Percentiles rank a stretch among this genome's conserved stretches.
phyloP scores from a whole-genome alignment of 495 filamentous ascomycete genomes.

The Penicillium goetzii region DNA sequence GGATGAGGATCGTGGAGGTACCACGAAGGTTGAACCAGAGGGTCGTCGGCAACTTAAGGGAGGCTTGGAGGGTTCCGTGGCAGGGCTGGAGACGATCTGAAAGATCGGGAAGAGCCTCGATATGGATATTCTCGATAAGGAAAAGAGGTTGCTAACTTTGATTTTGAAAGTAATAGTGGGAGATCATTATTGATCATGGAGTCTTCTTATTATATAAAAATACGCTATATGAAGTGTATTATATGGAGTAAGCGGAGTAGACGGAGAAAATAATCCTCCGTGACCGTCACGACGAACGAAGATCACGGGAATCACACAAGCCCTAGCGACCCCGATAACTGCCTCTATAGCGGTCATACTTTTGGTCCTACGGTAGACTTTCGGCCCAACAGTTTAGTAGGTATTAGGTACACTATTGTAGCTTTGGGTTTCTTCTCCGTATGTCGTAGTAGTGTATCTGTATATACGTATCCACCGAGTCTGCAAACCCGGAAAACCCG shows the following conservation, averaged over 20 bases:
- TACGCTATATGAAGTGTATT: slow-evolving; percentile 4
- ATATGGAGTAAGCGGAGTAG: slow-evolving; percentile 1
- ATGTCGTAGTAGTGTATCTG: no score
- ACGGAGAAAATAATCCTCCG: slow-evolving; percentile 1
- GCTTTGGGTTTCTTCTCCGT: no score
- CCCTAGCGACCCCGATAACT: background rate
- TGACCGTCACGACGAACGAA: background rate
- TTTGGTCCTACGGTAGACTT: background rate
- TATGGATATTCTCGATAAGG: no score
- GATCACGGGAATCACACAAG: background rate
- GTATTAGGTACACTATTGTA: no score
- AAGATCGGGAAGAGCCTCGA: background rate
- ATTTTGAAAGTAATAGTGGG: no score
- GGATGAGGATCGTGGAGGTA: background rate
- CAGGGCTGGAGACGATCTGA: no score
- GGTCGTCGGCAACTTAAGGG: background rate
- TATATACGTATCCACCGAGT: background rate
- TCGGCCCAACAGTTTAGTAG: background rate
- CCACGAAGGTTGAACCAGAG: background rate
- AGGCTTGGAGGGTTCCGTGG: background rate
- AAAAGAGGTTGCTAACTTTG: no score
- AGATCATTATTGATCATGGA: no score
- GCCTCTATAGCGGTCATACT: slow-evolving; percentile 1
- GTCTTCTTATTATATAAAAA: background rate
- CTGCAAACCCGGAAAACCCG: slow-evolving; percentile 4